Conservation (phyloP, 768 basidiomycete species). For the Trichaptum fuscoviolaceum region DNA sequence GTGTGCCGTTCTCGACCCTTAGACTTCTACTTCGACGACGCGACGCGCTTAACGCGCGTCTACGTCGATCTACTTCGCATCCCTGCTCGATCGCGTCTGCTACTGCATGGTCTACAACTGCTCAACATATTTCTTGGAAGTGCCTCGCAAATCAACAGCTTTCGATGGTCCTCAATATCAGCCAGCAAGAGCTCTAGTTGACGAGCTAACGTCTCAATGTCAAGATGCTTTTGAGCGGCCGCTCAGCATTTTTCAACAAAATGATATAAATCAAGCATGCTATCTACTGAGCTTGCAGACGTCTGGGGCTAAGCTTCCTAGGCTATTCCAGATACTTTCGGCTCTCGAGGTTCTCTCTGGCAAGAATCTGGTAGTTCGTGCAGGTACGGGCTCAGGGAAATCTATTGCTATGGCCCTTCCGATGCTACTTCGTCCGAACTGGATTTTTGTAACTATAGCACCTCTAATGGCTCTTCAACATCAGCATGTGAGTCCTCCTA, state of each 20-base stretch:
- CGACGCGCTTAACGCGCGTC: too few relatives aligned
- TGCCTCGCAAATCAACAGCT: too few relatives aligned
- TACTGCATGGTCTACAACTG: too few relatives aligned
- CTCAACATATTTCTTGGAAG: too few relatives aligned
- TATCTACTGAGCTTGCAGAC: neutral
- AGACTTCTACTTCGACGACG: too few relatives aligned
- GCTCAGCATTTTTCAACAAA: neutral
- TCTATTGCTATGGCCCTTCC: neutral
- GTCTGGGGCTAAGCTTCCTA: neutral
- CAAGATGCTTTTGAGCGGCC: neutral
- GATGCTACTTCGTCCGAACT: slow-evolving; percentile 8
- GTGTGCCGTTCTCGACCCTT: too few relatives aligned
- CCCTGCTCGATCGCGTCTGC: too few relatives aligned
- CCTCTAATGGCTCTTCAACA: neutral
- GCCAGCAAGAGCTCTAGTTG: too few relatives aligned
- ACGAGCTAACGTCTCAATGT: too few relatives aligned
- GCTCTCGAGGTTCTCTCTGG: slow-evolving; percentile 14
- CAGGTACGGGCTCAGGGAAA: neutral
- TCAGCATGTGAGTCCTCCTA: neutral
- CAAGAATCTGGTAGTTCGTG: slow-evolving; percentile 17
- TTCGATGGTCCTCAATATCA: too few relatives aligned
- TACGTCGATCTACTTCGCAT: too few relatives aligned
- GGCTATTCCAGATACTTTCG: slow-evolving; percentile 13
- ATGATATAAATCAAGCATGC: neutral
- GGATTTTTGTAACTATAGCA: slow-evolving; percentile 9